Evolutionary conservation across 2,329 filamentous ascomycete genomes (phyloP).

Genomic region (Fusarium sp.): DNA sequence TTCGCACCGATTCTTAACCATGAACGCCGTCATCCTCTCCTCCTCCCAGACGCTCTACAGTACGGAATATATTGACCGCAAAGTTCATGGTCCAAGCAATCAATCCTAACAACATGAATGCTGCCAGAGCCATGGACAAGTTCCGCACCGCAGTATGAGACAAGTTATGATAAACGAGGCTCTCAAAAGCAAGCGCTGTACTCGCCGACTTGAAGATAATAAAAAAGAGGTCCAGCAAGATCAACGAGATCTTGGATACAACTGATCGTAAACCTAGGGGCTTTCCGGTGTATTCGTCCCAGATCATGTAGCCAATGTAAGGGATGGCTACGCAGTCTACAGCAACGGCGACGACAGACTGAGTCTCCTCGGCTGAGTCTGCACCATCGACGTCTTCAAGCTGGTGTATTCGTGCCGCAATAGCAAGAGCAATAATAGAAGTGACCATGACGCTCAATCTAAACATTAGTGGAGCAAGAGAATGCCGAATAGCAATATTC

Average conservation of each 20-base stretch:
- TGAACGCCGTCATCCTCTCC: slow-evolving; percentile 60
- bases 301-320: slow-evolving; percentile 94
- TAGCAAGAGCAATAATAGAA: slow-evolving; percentile 83
- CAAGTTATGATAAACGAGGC: slow-evolving; percentile 74
- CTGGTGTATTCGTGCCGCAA: slow-evolving; percentile 82
- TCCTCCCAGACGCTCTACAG: slow-evolving; percentile 73
- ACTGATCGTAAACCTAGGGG: slow-evolving; percentile 89
- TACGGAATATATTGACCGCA: slow-evolving; percentile 84
- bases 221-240: slow-evolving; percentile 94
- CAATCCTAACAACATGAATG: slow-evolving; percentile 84
- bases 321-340: slow-evolving; percentile 91
- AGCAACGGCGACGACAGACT: slow-evolving; percentile 88
- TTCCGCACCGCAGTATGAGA: slow-evolving; percentile 63
- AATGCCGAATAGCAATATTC: slow-evolving; percentile 81
- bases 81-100: slow-evolving; percentile 94
- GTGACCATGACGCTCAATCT: slow-evolving; percentile 87
- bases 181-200: slow-evolving; percentile 89
- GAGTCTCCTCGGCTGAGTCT: slow-evolving; percentile 73
- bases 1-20: slow-evolving; percentile 33
- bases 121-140: slow-evolving; percentile 77
- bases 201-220: slow-evolving; percentile 98
- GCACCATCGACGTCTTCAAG: slow-evolving; percentile 64
- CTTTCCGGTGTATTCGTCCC: slow-evolving; percentile 95
- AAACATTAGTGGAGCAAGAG: slow-evolving; percentile 87
- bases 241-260: slow-evolving; percentile 87